Conservation (phyloP, 305 asterid species). For the Rubia peregrina region DNA sequence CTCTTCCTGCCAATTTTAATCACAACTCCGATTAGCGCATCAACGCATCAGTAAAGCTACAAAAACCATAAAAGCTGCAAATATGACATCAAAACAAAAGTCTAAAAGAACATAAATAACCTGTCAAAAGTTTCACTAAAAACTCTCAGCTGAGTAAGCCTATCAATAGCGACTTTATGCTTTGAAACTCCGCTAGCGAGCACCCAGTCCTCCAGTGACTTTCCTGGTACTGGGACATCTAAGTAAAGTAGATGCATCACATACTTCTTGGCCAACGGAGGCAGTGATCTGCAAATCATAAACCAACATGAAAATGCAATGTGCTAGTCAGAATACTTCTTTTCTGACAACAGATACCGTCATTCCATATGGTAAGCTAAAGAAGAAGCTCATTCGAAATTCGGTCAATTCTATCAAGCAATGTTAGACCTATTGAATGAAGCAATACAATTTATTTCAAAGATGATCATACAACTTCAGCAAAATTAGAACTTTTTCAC, state of each 20-base stretch:
- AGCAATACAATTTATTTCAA: not conserved
- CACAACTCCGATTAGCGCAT: slow-evolving; percentile 6
- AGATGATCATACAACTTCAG: not conserved
- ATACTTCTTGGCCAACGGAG: slow-evolving; percentile 91
- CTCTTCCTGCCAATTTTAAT: slow-evolving; percentile 54
- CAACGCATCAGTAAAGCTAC: not conserved
- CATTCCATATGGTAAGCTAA: not conserved
- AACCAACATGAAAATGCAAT: slow-evolving; percentile 10
- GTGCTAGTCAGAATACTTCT: not conserved
- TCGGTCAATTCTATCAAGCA: not conserved
- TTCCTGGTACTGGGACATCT: slow-evolving; percentile 55
- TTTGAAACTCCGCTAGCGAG: slow-evolving; percentile 72
- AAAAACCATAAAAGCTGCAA: not conserved
- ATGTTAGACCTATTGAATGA: not conserved
- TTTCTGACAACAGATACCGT: not conserved
- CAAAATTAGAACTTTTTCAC: not conserved
- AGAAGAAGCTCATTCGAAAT: not conserved
- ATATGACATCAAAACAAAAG: not conserved
- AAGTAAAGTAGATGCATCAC: slow-evolving; percentile 67
- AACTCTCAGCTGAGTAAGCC: slow-evolving; percentile 76
- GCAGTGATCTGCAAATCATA: slow-evolving; percentile 60
- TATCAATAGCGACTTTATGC: slow-evolving; percentile 82
- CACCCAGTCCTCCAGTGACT: slow-evolving; percentile 84
- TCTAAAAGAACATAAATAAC: slow-evolving; percentile 26
- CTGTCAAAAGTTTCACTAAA: slow-evolving; percentile 78